phyloP scores from a whole-genome alignment of 768 basidiomycete species.

The Psilocybe sp. region DNA sequence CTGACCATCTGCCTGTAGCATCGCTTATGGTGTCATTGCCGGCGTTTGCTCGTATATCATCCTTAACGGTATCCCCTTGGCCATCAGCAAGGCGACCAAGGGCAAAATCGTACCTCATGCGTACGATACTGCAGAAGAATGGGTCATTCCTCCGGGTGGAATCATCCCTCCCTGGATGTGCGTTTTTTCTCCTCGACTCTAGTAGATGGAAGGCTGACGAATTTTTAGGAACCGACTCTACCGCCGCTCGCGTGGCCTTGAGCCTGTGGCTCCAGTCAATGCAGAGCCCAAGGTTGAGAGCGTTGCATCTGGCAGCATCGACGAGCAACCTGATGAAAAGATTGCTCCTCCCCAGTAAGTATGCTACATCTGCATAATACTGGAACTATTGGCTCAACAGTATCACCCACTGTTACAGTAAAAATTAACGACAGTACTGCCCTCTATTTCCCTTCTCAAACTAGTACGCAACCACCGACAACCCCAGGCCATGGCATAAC shows the following conservation, averaged over 20 bases:
- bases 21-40: slow-evolving; percentile 86
- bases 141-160: slow-evolving; percentile 70
- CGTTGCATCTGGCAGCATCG: background rate
- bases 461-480: too few species aligned
- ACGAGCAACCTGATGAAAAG: background rate
- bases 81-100: slow-evolving; percentile 50
- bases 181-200: slow-evolving; percentile 19
- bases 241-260: background rate
- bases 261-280: background rate
- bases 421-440: too few species aligned
- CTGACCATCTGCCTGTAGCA: slow-evolving; percentile 39
- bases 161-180: slow-evolving; percentile 71
- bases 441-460: too few species aligned
- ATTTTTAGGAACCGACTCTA: background rate
- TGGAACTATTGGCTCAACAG: too few species aligned
- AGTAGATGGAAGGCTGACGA: background rate
- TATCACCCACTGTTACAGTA: too few species aligned
- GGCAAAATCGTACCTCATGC: slow-evolving; percentile 64
- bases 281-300: background rate
- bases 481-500: too few species aligned
- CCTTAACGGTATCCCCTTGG: slow-evolving; percentile 67
- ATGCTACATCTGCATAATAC: too few species aligned
- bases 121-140: slow-evolving; percentile 62
- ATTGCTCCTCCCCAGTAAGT: background rate
- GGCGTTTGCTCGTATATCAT: slow-evolving; percentile 70